Conservation (phyloP, 108 stramenopile species). For the Asterionellopsis glacialis region DNA sequence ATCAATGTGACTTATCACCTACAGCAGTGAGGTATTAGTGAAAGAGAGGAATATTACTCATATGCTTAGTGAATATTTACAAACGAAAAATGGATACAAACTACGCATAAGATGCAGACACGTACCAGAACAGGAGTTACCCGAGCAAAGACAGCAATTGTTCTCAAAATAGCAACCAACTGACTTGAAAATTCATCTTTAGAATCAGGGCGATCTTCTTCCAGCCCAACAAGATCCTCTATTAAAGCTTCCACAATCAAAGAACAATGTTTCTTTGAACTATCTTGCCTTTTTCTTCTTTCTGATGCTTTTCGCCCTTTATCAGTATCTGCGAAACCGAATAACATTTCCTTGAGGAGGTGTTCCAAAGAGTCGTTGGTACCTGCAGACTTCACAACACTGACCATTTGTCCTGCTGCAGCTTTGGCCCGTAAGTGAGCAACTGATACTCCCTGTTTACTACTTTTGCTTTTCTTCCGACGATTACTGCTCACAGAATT, state of each 20-base stretch:
- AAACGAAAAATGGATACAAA: too few relatives aligned
- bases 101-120: too few relatives aligned
- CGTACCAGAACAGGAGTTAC: constrained; percentile 40
- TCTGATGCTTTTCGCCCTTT: constrained; percentile 65
- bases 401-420: constrained; percentile 75
- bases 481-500: too few relatives aligned
- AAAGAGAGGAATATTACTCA: too few relatives aligned
- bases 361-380: constrained; percentile 60
- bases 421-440: too few relatives aligned
- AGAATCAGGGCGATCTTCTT: constrained; percentile 53
- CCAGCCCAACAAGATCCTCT: constrained; percentile 73
- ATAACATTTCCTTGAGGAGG: constrained; percentile 75
- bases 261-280: constrained; percentile 48
- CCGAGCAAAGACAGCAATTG: constrained; percentile 76
- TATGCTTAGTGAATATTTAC: too few relatives aligned
- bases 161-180: constrained; percentile 74
- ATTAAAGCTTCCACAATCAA: constrained; percentile 67
- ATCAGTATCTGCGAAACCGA: constrained; percentile 67
- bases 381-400: constrained; percentile 75
- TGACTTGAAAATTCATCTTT: constrained; percentile 44
- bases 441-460: too few relatives aligned
- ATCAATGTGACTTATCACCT: constrained; percentile 73
- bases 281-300: constrained; percentile 46
- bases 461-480: too few relatives aligned
- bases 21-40: neutral